These are phyloP conservation scores for Salix exigua DNA, from an alignment of 345 rosid species.

Conservation along the genomic window DNA sequence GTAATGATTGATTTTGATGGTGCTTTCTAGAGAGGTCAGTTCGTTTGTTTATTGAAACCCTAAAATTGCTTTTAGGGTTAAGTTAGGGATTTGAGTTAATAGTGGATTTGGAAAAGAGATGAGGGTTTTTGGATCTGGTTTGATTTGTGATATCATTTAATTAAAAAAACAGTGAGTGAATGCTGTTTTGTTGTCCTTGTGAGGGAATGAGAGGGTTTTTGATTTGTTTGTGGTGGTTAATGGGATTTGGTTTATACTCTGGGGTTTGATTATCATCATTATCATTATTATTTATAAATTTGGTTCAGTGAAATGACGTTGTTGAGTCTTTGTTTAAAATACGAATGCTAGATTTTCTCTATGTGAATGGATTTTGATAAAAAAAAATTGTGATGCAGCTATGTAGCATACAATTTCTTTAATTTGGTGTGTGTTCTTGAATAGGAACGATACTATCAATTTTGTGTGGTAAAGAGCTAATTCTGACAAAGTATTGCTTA, in stretches of 20 bases:
- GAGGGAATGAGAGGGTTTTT: background rate
- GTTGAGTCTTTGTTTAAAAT: background rate
- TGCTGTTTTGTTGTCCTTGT: background rate
- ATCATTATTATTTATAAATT: background rate
- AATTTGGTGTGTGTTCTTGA: background rate
- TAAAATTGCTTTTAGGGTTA: constrained; percentile 2
- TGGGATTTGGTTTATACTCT: background rate
- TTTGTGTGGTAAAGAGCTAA: background rate
- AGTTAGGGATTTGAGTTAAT: constrained; percentile 3
- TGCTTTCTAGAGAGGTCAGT: constrained; percentile 1
- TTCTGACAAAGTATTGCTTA: background rate
- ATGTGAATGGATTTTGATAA: background rate
- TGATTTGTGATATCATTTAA: constrained; percentile 3
- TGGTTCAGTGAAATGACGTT: background rate
- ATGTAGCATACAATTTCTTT: background rate
- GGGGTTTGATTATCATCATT: background rate
- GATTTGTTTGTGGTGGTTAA: background rate
- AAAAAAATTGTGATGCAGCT: background rate
- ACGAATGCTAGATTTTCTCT: background rate
- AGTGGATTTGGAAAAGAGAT: background rate
- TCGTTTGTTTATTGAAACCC: constrained; percentile 9
- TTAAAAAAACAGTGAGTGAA: constrained; percentile 5
- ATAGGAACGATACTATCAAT: background rate
- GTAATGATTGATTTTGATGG: background rate
- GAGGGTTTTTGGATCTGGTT: constrained; percentile 21